A percentile compares a stretch with the other conserved stretches of the same genome.
These are phyloP conservation scores for Dentipellis sp. DNA, from an alignment of 768 basidiomycete genomes.

Conservation along the genomic window DNA sequence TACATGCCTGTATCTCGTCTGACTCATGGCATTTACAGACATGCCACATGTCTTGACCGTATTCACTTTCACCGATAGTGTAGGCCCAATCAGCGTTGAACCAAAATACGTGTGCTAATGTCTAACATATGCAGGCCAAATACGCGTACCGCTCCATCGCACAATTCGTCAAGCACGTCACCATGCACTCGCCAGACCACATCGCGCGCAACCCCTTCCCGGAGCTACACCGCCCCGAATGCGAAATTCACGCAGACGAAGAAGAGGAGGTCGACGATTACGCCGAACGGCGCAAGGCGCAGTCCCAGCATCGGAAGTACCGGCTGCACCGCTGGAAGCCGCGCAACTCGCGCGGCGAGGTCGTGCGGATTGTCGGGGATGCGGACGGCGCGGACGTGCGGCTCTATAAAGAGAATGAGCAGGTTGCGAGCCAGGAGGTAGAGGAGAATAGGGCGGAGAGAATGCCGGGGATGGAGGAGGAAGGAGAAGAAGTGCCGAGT, in stretches of 20 bases:
- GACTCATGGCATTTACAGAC: conserved; percentile 25
- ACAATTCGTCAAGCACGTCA: conserved; percentile 47
- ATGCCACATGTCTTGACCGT: conserved; percentile 72
- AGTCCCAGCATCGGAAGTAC: background rate
- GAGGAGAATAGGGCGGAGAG: background rate
- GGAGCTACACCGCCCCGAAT: conserved; percentile 25
- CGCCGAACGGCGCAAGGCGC: no score
- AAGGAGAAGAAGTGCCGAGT: background rate
- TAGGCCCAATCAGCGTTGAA: conserved; percentile 20
- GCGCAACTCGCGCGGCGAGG: background rate
- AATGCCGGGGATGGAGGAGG: background rate
- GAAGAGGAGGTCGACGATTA: conserved; percentile 12
- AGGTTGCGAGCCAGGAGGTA: background rate
- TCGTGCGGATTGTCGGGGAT: background rate
- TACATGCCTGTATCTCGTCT: background rate
- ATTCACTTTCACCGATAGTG: conserved; percentile 55
- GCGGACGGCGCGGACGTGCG: background rate
- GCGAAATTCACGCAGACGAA: conserved; percentile 14
- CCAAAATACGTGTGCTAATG: background rate
- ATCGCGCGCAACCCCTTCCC: conserved; percentile 39
- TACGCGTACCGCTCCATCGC: conserved; percentile 52
- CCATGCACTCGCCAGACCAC: conserved; percentile 26
- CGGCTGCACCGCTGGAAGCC: background rate
- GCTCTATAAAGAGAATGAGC: background rate
- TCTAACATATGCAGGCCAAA: conserved; percentile 32